Base-by-base conservation (phyloP, 192 early-diverging fungal genomes). In the Pilobolus umbonatus region DNA sequence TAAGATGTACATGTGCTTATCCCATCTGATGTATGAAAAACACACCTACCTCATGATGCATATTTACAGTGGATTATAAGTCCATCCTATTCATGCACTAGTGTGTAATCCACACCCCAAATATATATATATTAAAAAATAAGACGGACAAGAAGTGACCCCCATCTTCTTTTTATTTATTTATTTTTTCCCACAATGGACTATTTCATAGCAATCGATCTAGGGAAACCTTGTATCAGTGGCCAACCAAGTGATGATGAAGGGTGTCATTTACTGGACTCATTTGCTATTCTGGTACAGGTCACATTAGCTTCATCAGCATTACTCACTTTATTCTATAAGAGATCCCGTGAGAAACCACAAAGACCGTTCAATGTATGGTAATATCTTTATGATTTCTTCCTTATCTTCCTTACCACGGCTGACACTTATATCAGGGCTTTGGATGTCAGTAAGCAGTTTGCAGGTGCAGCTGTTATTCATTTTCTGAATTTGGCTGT, bases 371-470 rank as follows among this genome's bases (percentile, higher is more conserved):
- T 87, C 61, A 67, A 63, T 21, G 76, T 90, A 38, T 90, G 88
- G 88, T 79, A 75, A 32, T 40, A n/a, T 40, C n/a, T 40, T 40
- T 40, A 15, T 3, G 11, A 7, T 40, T 7, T 40, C 3, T 3
- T 11, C n/a, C 11, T 40, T 40, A 24, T 39, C 15, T 17, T 22
- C 15, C 34, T 25, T 26, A 38, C 61, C n/a, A n/a, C n/a, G n/a
- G n/a, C 19, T 28, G 15, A 43, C 62, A 43, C 49, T 25, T 34
- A 46, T 31, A 26, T 26, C 75, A 85, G 84, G 82, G 48, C 73
- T 24, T 81, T 86, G 46, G 88, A 90, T 58, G 86, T 88, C 24
- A 81, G 86, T 72, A 90, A 90, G 59, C 88, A 90, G 49, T 76
- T 87, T 44, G 71, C 84, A n/a, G 84, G 86, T 38, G 85, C 81